Conservation (phyloP, 176 grass and related monocot genomes). For the Poa pratensis region DNA sequence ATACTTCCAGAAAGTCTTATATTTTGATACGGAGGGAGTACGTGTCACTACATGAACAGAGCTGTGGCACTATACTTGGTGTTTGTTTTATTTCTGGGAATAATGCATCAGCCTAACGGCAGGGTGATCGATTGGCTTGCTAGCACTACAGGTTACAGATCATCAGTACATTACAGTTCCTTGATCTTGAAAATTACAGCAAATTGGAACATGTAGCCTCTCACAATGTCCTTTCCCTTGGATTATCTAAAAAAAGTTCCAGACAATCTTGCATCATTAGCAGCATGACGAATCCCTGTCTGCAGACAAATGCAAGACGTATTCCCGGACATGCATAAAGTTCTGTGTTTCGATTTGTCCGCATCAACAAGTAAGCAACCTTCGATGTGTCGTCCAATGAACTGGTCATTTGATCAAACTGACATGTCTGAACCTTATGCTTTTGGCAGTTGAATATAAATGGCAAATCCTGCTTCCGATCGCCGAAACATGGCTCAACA, state of each 20-base stretch:
- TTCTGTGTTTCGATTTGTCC: not conserved
- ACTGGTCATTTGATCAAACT: not conserved
- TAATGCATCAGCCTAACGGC: not conserved
- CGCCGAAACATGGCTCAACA: conserved; percentile 10
- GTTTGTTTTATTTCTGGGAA: not conserved
- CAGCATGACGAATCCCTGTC: not conserved
- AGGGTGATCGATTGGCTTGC: not conserved
- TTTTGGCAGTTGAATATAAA: not conserved
- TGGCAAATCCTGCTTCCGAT: not conserved
- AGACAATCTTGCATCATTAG: not conserved
- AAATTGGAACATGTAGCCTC: not conserved
- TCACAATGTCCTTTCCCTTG: not conserved
- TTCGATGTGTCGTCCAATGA: not conserved
- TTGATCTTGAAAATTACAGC: not conserved
- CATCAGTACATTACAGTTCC: not conserved
- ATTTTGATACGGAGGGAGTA: too few relatives aligned
- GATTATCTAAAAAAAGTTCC: too few relatives aligned
- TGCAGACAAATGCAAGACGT: too few relatives aligned
- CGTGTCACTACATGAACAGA: not conserved
- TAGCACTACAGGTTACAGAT: not conserved
- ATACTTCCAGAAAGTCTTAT: too few relatives aligned
- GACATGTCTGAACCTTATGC: not conserved
- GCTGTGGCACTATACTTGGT: not conserved
- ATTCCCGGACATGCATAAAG: too few relatives aligned
- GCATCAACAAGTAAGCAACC: not conserved